These are phyloP conservation scores for Tilletia walkeri DNA, from an alignment of 1,284 basidiomycete species.

Conservation along the genomic window DNA sequence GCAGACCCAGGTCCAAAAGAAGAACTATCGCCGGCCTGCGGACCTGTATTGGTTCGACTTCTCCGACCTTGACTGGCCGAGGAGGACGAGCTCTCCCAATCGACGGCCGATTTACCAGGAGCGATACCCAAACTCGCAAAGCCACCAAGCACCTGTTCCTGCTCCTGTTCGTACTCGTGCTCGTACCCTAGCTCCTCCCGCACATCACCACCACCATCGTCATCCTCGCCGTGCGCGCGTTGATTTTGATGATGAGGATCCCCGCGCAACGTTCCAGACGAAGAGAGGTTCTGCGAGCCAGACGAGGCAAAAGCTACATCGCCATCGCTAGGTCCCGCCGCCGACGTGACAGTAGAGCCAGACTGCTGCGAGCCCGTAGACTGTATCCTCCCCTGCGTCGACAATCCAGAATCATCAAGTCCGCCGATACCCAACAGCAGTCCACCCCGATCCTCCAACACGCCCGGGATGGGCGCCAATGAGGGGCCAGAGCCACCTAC, in stretches of 20 bases:
- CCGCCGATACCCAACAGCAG: too few relatives aligned
- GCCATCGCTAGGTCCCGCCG: too few relatives aligned
- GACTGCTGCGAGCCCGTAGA: not conserved
- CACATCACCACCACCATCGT: too few relatives aligned
- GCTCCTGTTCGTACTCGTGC: not conserved
- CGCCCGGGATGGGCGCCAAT: not conserved
- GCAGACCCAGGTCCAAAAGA: not conserved
- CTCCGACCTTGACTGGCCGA: not conserved
- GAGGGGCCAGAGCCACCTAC: too few relatives aligned
- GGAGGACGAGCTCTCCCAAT: conserved; percentile 6
- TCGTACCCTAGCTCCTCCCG: too few relatives aligned
- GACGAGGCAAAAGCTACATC: too few relatives aligned
- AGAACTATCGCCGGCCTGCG: not conserved
- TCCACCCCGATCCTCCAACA: not conserved
- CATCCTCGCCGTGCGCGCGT: too few relatives aligned
- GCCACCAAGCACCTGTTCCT: conserved; percentile 27
- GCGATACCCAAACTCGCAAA: conserved; percentile 27
- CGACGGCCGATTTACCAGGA: not conserved
- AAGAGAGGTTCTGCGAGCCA: too few relatives aligned
- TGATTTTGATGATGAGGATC: too few relatives aligned
- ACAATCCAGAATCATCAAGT: too few relatives aligned
- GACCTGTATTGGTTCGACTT: not conserved
- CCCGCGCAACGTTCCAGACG: too few relatives aligned
- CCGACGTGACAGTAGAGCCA: too few relatives aligned
- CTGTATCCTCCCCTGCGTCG: not conserved